Percentiles rank a stretch among this genome's conserved stretches.
Conservation (phyloP, 306 rosid species). For the Ammopiptanthus mongolicus region DNA sequence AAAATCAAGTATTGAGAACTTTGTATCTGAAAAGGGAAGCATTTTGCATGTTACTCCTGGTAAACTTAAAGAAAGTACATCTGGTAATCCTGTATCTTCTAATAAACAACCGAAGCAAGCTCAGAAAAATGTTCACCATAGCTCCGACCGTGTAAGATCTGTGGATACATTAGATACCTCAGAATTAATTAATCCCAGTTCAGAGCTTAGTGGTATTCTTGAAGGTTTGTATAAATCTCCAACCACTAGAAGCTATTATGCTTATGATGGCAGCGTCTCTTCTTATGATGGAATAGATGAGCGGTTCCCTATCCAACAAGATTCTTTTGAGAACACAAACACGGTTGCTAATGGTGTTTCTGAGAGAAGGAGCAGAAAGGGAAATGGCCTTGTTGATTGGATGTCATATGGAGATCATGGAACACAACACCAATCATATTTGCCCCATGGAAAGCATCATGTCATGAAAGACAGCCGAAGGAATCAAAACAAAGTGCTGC, state of each 20-base stretch:
- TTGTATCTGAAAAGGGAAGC: constrained; percentile 20
- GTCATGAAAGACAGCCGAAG: constrained; percentile 27
- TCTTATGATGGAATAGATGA: constrained; percentile 56
- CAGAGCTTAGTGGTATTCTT: constrained; percentile 34
- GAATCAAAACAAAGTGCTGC: constrained; percentile 35
- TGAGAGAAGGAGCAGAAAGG: constrained; percentile 44
- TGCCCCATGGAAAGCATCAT: constrained; percentile 33
- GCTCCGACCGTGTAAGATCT: constrained; percentile 24
- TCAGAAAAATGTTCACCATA: constrained; percentile 15
- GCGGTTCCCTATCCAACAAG: constrained; percentile 19
- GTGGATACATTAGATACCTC: constrained; percentile 21
- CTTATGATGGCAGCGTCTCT: constrained; percentile 55
- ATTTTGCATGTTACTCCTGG: constrained; percentile 21
- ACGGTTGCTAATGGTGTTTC: constrained; percentile 17
- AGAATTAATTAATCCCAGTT: constrained; percentile 28
- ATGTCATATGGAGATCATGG: constrained; percentile 24
- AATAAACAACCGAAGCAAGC: constrained; percentile 32
- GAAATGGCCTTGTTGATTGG: constrained; percentile 29
- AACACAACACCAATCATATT: constrained; percentile 29
- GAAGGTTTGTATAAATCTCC: constrained; percentile 39
- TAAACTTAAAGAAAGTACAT: constrained; percentile 27
- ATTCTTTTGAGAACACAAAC: constrained; percentile 23
- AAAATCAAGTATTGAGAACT: constrained; percentile 27
- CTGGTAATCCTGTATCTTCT: constrained; percentile 33
- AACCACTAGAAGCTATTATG: constrained; percentile 32